Percentiles rank a stretch among this genome's conserved stretches.
Evolutionary conservation across 352 stramenopile species (phyloP).

Genomic region (Sclerospora graminicola): DNA sequence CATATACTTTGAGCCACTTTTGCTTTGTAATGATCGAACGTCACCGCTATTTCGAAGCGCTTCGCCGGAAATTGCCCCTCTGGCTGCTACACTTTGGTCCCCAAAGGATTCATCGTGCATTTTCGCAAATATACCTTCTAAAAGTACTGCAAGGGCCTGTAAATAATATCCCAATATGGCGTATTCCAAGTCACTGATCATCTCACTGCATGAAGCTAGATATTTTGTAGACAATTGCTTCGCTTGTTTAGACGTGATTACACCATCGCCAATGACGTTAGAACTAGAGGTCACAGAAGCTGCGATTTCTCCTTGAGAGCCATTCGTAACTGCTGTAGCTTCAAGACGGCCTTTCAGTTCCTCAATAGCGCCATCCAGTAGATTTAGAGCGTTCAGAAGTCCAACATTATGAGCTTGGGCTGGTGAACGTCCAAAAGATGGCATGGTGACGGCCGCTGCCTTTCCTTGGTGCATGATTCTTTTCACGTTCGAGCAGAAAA

Average conservation of each 20-base stretch:
- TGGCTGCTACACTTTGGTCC: constrained; percentile 18
- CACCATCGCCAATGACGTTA: constrained; percentile 3
- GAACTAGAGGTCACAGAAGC: neutral
- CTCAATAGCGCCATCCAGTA: constrained; percentile 53
- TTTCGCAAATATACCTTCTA: constrained; percentile 59
- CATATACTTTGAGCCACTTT: constrained; percentile 66
- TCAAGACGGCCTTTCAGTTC: constrained; percentile 42
- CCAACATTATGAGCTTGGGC: constrained; percentile 73
- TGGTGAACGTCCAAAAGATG: constrained; percentile 44
- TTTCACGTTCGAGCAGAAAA: constrained; percentile 65
- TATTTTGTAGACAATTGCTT: constrained; percentile 28
- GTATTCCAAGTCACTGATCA: constrained; percentile 47
- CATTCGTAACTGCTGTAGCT: constrained; percentile 7
- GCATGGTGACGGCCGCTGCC: constrained; percentile 29
- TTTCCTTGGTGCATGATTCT: constrained; percentile 66
- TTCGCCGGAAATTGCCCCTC: constrained; percentile 3
- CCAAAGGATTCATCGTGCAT: constrained; percentile 84
- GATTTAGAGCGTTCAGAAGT: constrained; percentile 52
- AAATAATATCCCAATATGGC: constrained; percentile 63
- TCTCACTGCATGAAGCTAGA: constrained; percentile 32
- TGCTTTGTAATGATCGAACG: constrained; percentile 11
- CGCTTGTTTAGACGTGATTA: constrained; percentile 29
- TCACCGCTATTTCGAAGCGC: constrained; percentile 9
- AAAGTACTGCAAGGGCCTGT: constrained; percentile 37
- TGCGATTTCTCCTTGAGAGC: constrained; percentile 3